Evolutionary conservation across 176 grass and related monocot species (phyloP), one percentile per base, ranked within the genome.

Genomic region (Alopecurus myosuroides): DNA sequence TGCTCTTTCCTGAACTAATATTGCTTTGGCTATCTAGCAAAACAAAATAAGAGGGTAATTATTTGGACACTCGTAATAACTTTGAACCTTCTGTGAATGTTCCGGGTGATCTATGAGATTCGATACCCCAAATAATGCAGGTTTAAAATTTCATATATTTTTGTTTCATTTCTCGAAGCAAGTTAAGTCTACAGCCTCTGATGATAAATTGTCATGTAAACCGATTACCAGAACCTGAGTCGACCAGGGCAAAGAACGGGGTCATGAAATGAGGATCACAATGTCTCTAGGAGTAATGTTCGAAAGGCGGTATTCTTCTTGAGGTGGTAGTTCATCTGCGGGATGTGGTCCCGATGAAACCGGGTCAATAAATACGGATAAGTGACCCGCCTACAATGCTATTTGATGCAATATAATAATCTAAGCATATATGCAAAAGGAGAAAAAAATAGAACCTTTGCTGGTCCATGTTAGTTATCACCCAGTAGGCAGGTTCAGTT

Each of bases 141-240:
- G 18, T 20, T 68, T 57, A 78, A 23, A 68, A 42, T 28, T 45
- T 65, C 14, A 60, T 48, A 12, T 5, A 48, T 71, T 51, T 73
- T 34, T 17, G 22, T 64, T 78, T 65, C 57, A 28, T 76, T 76
- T 84, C 42, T 64, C 55, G 20, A 77, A 85, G 6, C 17, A 77
- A 35, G 37, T 55, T 55, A 63, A 23, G 65, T 74, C 42, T 52
- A 80, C 23, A 86, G 7, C 2, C 66, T 85, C 40, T 72, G 23
- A 71, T 60, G 76, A 79, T 19, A 70, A 34, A 79, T 23, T 52
- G 22, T 67, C 11, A 28, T 36, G 29, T 70, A 71, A 71, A 52
- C 10, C 45, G 68, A 40, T 51, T 50, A 39, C 26, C 40, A 73
- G 70, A 25, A 72, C 69, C 34, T n/a, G 65, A 22, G 35, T 25